Conservation (phyloP, 225 moss, liverwort and hornwort species). For the Physcomitrium patens region DNA sequence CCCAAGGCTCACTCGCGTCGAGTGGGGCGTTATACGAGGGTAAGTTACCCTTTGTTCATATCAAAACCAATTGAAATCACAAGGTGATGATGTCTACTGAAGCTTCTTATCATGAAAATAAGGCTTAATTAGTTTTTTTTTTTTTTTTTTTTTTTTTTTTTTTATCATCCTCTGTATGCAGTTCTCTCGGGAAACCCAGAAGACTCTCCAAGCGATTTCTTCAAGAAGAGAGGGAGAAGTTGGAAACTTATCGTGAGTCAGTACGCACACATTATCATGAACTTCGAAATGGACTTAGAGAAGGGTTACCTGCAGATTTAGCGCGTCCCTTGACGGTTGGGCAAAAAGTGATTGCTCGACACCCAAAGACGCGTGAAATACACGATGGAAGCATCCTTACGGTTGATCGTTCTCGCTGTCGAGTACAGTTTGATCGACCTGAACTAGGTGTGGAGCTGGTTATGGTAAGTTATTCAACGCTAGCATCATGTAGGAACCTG, state of each 20-base stretch:
- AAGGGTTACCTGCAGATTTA: constrained; percentile 86
- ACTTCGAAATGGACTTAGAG: constrained; percentile 78
- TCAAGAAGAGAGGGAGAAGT: constrained; percentile 86
- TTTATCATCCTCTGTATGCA: constrained; percentile 41
- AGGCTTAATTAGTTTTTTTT: constrained; percentile 18
- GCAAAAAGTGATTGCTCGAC: constrained; percentile 93
- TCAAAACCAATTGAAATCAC: constrained; percentile 23
- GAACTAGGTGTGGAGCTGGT: constrained; percentile 99
- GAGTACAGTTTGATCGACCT: constrained; percentile 98
- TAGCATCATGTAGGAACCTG: constrained; percentile 19
- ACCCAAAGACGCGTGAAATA: constrained; percentile 84
- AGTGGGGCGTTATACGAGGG: constrained; percentile 99
- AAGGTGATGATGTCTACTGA: constrained; percentile 14
- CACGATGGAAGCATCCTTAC: constrained; percentile 98
- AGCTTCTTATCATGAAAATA: constrained; percentile 19
- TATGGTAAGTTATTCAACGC: constrained; percentile 57
- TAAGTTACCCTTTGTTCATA: constrained; percentile 35
- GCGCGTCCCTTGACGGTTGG: constrained; percentile 96
- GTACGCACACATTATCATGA: constrained; percentile 95
- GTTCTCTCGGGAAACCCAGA: constrained; percentile 98
- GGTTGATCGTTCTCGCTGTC: constrained; percentile 90
- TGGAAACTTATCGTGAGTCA: constrained; percentile 81
- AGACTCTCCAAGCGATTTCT: constrained; percentile 87
- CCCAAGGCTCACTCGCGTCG: constrained; percentile 93
- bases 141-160: too few species aligned